phyloP scores from a whole-genome alignment of 495 filamentous ascomycete species.

The Entonaema liquescens region DNA sequence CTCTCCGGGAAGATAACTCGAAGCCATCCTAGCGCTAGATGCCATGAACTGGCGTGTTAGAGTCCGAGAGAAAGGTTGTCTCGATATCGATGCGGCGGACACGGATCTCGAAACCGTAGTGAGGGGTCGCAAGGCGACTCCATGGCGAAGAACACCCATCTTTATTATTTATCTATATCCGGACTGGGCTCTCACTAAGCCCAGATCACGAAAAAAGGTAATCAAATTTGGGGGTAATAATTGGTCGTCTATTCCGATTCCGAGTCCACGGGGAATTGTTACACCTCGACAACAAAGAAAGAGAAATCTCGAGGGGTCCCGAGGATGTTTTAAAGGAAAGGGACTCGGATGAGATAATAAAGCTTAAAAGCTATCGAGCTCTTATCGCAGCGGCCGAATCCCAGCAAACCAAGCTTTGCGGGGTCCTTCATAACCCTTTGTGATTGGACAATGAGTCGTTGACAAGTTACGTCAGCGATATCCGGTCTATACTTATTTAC shows the following conservation, averaged over 20 bases:
- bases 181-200: constrained; percentile 8
- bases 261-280: constrained; percentile 3
- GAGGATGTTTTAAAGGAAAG: not conserved
- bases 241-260: constrained; percentile 11
- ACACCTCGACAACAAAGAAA: constrained; percentile 1
- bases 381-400: constrained; percentile 31
- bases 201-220: constrained; percentile 10
- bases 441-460: constrained; percentile 35
- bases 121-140: constrained; percentile 38
- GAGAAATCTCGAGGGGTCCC: not conserved
- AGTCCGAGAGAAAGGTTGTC: constrained; percentile 9
- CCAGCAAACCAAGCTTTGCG: constrained; percentile 39
- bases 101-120: constrained; percentile 31
- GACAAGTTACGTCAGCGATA: constrained; percentile 41
- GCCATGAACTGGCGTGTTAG: constrained; percentile 41
- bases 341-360: constrained; percentile 19
- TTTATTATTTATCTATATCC: constrained; percentile 10
- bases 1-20: constrained; percentile 73
- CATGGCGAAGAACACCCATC: constrained; percentile 40
- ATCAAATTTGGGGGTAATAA: not conserved
- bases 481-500: constrained; percentile 30
- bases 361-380: constrained; percentile 8
- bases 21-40: constrained; percentile 50
- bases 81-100: constrained; percentile 27
- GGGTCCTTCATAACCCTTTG: constrained; percentile 13